Conservation (phyloP, 2,329 filamentous ascomycete species). For the Talaromyces atroroseus region DNA sequence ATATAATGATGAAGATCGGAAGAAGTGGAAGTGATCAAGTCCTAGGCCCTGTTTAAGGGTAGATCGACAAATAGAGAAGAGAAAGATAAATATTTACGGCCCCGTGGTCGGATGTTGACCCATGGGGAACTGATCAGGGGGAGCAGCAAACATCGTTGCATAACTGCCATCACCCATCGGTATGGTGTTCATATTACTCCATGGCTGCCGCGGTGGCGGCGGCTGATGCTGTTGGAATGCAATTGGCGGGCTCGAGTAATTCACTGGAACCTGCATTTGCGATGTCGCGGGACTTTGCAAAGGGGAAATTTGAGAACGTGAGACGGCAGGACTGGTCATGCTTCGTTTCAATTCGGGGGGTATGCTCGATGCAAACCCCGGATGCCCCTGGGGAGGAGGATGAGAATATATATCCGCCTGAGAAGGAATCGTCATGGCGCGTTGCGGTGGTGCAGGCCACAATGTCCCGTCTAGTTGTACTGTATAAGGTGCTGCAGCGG, state of each 20-base stretch:
- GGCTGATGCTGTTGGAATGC: slow-evolving; percentile 8
- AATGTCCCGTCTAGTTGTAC: slow-evolving; percentile 33
- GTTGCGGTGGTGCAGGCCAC: slow-evolving; percentile 32
- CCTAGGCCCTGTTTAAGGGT: not conserved
- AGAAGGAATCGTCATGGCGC: slow-evolving; percentile 15
- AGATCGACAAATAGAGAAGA: not conserved
- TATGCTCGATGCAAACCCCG: slow-evolving; percentile 25
- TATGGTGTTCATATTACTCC: slow-evolving; percentile 8
- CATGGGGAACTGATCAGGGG: slow-evolving; percentile 12
- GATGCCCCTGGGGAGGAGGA: slow-evolving; percentile 22
- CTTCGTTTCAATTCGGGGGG: slow-evolving; percentile 31
- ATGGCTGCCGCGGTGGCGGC: slow-evolving; percentile 15
- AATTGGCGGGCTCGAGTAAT: slow-evolving; percentile 19
- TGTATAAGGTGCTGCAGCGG: slow-evolving; percentile 22
- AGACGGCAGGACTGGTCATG: slow-evolving; percentile 31
- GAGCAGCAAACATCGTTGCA: slow-evolving; percentile 26
- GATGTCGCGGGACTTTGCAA: slow-evolving; percentile 23
- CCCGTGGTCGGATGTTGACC: slow-evolving; percentile 20
- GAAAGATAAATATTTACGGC: not conserved
- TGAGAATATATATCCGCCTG: slow-evolving; percentile 16
- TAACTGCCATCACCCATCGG: slow-evolving; percentile 29
- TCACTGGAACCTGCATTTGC: slow-evolving; percentile 21
- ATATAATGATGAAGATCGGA: not conserved
- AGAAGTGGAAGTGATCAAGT: not conserved
- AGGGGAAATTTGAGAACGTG: slow-evolving; percentile 15